Evolutionary conservation across 768 basidiomycete species (phyloP).

Genomic region (Podaxis mareebaensis): DNA sequence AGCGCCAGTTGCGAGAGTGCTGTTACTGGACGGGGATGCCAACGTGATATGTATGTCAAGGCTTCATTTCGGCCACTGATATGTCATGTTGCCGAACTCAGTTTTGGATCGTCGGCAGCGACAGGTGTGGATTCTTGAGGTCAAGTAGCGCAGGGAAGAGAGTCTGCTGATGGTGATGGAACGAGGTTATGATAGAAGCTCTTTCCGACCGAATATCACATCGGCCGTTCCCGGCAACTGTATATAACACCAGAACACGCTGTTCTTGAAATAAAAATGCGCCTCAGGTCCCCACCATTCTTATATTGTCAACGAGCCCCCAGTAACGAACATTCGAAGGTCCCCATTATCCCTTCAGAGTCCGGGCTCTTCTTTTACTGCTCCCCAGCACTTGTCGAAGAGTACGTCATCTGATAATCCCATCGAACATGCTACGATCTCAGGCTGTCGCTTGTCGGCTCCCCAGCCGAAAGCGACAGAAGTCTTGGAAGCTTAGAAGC

Average conservation of each 20-base stretch:
- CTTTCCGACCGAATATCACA: neutral
- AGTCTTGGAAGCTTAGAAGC: neutral
- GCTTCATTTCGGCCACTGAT: constrained; percentile 2
- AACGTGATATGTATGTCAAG: too few relatives aligned
- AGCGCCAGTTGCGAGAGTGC: neutral
- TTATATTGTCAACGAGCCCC: neutral
- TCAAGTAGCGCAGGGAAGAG: neutral
- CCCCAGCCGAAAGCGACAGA: neutral
- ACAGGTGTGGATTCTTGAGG: constrained; percentile 1
- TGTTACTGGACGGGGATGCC: neutral
- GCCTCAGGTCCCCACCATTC: neutral
- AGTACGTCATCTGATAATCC: neutral
- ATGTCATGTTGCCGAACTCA: neutral
- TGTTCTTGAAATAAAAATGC: neutral
- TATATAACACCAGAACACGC: neutral
- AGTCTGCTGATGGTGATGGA: neutral
- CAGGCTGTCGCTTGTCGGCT: neutral
- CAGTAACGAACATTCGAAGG: neutral
- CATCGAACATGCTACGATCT: neutral
- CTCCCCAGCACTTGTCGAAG: neutral
- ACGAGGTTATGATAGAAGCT: neutral
- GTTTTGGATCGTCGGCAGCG: neutral
- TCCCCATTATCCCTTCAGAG: neutral
- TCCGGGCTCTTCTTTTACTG: neutral
- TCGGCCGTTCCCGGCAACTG: neutral